Base-by-base conservation (phyloP, 257 asterid species). In the Prunella vulgaris region DNA sequence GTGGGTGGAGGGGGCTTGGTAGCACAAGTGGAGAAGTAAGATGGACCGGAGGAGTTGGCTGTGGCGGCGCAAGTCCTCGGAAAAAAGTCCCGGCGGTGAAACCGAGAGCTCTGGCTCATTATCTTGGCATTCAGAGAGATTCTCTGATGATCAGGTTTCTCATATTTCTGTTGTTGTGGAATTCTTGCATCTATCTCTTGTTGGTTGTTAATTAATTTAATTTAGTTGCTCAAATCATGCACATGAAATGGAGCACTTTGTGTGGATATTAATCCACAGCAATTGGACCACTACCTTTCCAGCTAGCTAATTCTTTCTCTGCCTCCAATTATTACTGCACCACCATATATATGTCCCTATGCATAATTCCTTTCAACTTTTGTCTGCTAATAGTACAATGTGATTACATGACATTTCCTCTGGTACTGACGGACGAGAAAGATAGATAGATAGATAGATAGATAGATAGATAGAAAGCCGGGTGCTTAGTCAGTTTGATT, bases 1-100 rank as follows among this genome's bases (percentile, higher is more conserved):
- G 17, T 30, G 78, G 71, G n/a, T n/a, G n/a, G n/a, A n/a, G n/a
- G n/a, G n/a, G n/a, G n/a, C n/a, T n/a, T 49, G 60, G 60, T 59
- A 22, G 62, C 30, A 46, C 61, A 44, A 22, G 73, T 21, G 49
- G 68, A 52, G 40, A 46, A n/a, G n/a, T n/a, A n/a, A 78, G 77
- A 93, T 93, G 99, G 97, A 93, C 78, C 74, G 87, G 53, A 79
- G 92, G 76, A 93, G 96, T 77, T 93, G 99, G 99, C 78, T 85
- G 48, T 90, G 97, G 99, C 82, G 95, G 76, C 88, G 92, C 49
- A 90, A 84, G 62, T 87, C 92, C 25, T 87, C 90, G 0, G 98
- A 87, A n/a, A 89, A 85, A 78, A 83, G 88, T 82, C 94, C 88
- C 2, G 75, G 78, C 54, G 97, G 90, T 46, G 98, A 93, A 82